phyloP scores from a whole-genome alignment of 2,329 filamentous ascomycete species.

The Epichloe scottii region DNA sequence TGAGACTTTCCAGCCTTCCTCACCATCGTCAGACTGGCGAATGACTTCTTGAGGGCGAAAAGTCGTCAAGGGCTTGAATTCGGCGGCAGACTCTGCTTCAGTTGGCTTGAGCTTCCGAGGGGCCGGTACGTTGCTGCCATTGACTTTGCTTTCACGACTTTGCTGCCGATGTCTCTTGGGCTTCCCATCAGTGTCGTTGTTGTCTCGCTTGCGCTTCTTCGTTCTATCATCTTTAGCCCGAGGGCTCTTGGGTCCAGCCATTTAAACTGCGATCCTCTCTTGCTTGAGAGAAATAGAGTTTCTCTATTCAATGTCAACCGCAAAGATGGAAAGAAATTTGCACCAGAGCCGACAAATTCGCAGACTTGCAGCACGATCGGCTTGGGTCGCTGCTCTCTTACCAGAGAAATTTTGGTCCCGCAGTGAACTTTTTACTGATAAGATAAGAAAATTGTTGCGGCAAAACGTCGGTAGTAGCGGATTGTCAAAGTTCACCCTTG shows the following conservation, averaged over 20 bases:
- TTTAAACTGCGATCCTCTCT: conserved; percentile 11
- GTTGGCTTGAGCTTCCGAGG: conserved; percentile 1
- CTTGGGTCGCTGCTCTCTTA: neutral
- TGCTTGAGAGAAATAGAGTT: neutral
- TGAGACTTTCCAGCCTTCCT: conserved; percentile 44
- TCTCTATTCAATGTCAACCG: neutral
- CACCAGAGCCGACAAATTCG: conserved; percentile 3
- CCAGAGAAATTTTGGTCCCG: conserved; percentile 27
- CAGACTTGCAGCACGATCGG: neutral
- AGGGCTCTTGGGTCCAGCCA: conserved; percentile 22
- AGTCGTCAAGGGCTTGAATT: conserved; percentile 3
- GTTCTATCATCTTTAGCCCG: conserved; percentile 23
- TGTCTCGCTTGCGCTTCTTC: conserved; percentile 36
- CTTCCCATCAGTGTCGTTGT: conserved; percentile 27
- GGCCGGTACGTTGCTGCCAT: conserved; percentile 9
- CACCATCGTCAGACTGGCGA: conserved; percentile 17
- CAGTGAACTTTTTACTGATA: conserved; percentile 30
- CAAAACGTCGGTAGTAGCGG: conserved; percentile 17
- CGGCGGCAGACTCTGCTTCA: conserved; percentile 2
- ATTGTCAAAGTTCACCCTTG: conserved; percentile 10
- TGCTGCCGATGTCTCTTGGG: conserved; percentile 29
- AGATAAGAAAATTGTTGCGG: conserved; percentile 23
- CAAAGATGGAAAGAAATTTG: neutral
- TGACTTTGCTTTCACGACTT: conserved; percentile 16
- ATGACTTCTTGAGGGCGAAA: conserved; percentile 14